A percentile compares a stretch with the other conserved stretches of the same genome.
Conservation (phyloP, 2,329 filamentous ascomycete genomes). For the Orbilia quercus region DNA sequence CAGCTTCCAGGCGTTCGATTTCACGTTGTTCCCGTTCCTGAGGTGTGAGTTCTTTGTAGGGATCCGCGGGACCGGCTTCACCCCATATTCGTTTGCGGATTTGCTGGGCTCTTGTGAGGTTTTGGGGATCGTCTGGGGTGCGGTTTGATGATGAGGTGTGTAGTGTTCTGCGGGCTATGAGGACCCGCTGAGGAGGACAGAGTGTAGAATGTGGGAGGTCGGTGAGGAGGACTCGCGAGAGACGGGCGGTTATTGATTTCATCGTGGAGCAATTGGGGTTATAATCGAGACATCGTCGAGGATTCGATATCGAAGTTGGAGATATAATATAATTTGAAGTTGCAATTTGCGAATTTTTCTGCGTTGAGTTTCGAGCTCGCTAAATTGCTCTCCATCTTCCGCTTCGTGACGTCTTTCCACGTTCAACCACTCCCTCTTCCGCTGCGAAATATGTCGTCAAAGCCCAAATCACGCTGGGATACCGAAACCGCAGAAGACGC, state of each 20-base stretch:
- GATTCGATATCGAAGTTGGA: not conserved
- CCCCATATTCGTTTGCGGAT: constrained; percentile 45
- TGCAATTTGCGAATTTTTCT: constrained; percentile 41
- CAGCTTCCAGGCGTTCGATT: constrained; percentile 27
- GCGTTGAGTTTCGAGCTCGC: constrained; percentile 29
- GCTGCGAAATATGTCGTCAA: constrained; percentile 69
- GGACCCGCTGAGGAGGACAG: constrained; percentile 1
- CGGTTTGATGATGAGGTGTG: constrained; percentile 18
- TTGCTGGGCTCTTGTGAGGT: constrained; percentile 41
- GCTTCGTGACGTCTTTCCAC: not conserved
- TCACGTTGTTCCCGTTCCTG: constrained; percentile 45
- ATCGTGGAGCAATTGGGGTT: constrained; percentile 8
- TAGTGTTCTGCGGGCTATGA: constrained; percentile 17
- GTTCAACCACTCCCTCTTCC: not conserved
- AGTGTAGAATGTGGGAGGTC: constrained; percentile 26
- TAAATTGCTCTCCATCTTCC: not conserved
- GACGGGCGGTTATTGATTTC: constrained; percentile 37
- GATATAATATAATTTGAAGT: not conserved
- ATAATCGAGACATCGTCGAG: constrained; percentile 25
- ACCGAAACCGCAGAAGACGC: constrained; percentile 83
- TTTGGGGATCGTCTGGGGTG: constrained; percentile 15
- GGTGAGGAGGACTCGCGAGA: constrained; percentile 39
- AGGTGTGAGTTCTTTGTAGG: constrained; percentile 40
- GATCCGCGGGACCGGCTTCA: constrained; percentile 37
- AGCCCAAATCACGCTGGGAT: constrained; percentile 84